phyloP scores from a whole-genome alignment of 805 yeast genomes.

The Priceomyces medius region DNA sequence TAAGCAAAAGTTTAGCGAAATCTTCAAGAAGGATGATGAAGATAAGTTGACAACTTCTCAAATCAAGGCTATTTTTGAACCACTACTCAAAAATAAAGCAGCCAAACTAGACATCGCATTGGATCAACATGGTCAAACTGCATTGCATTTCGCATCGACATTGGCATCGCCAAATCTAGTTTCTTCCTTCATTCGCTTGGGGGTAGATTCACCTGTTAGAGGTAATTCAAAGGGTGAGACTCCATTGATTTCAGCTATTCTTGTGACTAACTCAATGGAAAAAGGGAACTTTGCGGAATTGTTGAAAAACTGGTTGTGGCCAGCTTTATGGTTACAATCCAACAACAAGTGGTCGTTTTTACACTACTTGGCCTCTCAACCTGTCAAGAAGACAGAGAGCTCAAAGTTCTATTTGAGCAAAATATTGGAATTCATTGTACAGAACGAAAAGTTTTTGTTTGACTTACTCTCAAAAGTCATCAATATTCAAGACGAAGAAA shows the following conservation, averaged over 20 bases:
- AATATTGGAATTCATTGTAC: constrained; percentile 32
- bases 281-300: constrained; percentile 69
- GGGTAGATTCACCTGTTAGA: constrained; percentile 37
- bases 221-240: constrained; percentile 41
- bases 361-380: constrained; percentile 73
- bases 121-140: constrained; percentile 41
- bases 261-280: constrained; percentile 81
- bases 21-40: constrained; percentile 30
- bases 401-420: constrained; percentile 34
- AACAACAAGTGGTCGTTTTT: constrained; percentile 73
- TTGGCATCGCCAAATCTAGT: constrained; percentile 38
- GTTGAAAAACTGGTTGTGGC: constrained; percentile 65
- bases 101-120: constrained; percentile 33
- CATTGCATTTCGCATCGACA: constrained; percentile 44
- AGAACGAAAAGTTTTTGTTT: constrained; percentile 17
- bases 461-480: constrained; percentile 23
- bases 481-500: constrained; percentile 34
- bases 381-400: constrained; percentile 30
- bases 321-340: constrained; percentile 48
- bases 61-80: constrained; percentile 23
- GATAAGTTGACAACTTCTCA: constrained; percentile 18
- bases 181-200: constrained; percentile 31
- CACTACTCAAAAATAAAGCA: constrained; percentile 18
- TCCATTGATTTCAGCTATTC: constrained; percentile 66
- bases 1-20: constrained; percentile 31